These are phyloP conservation scores for Mortierella sp. DNA, from an alignment of 371 early-diverging fungal genomes.

Conservation along the genomic window DNA sequence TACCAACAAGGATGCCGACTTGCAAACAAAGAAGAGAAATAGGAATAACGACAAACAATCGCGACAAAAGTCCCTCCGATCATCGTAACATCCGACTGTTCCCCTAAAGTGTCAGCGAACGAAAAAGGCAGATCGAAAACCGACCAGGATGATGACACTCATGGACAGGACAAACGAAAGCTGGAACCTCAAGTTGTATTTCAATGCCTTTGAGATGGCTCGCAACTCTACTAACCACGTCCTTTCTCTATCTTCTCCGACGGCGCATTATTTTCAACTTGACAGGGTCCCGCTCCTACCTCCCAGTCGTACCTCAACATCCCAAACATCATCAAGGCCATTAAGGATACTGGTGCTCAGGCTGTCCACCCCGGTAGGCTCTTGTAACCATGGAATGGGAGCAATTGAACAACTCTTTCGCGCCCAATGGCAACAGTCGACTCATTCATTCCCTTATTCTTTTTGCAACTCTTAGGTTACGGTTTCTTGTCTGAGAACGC, in stretches of 20 bases:
- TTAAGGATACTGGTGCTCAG: conserved; percentile 71
- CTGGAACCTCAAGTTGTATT: background rate
- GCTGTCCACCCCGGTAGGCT: conserved; percentile 76
- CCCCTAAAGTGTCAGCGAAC: conserved; percentile 10
- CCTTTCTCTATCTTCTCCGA: background rate
- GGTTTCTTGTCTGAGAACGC: conserved; percentile 92
- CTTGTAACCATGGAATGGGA: background rate
- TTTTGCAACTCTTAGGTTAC: conserved; percentile 69
- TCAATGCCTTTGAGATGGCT: background rate
- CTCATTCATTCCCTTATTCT: background rate
- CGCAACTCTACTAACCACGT: background rate
- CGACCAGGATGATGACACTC: background rate
- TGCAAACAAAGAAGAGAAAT: background rate
- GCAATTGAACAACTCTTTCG: background rate
- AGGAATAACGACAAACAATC: background rate
- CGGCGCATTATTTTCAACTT: background rate
- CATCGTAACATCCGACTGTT: background rate
- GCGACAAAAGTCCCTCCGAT: conserved; percentile 3
- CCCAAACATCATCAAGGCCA: conserved; percentile 67
- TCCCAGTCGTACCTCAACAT: conserved; percentile 72
- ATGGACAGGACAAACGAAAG: background rate
- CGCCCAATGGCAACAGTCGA: background rate
- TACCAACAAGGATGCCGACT: background rate
- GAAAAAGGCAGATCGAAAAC: conserved; percentile 4
- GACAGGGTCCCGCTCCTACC: conserved; percentile 73